These are phyloP conservation scores for Aspergillus pseudotamarii DNA, from an alignment of 2,329 filamentous ascomycete genomes.

Conservation along the genomic window DNA sequence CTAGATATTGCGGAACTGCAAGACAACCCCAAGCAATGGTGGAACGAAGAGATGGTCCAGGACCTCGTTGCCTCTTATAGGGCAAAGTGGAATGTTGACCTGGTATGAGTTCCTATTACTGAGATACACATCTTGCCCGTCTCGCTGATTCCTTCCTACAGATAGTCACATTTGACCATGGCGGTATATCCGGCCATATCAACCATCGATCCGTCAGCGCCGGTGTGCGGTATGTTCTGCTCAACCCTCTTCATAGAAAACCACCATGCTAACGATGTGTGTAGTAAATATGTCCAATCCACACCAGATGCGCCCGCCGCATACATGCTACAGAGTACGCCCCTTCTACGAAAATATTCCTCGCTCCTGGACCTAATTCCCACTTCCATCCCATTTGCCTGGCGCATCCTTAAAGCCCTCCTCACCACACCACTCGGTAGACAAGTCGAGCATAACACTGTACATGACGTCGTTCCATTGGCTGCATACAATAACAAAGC, in stretches of 20 bases:
- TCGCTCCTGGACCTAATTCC: conserved; percentile 42
- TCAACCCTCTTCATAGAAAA: not conserved
- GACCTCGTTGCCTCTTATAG: conserved; percentile 38
- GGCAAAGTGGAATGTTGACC: conserved; percentile 41
- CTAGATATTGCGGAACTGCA: conserved; percentile 41
- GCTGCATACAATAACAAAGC: conserved; percentile 29
- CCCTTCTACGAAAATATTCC: conserved; percentile 43
- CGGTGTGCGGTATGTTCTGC: conserved; percentile 38
- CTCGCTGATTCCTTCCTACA: not conserved
- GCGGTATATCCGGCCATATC: conserved; percentile 45
- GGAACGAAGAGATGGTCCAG: conserved; percentile 39
- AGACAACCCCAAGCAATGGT: conserved; percentile 44
- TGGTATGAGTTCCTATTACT: conserved; percentile 24
- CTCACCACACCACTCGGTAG: conserved; percentile 4
- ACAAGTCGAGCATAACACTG: not conserved
- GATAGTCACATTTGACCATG: conserved; percentile 47
- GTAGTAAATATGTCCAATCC: conserved; percentile 26
- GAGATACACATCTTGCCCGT: not conserved
- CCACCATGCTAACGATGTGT: not conserved
- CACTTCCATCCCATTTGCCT: conserved; percentile 40
- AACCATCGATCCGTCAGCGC: conserved; percentile 47
- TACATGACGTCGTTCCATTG: not conserved
- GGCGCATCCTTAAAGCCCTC: conserved; percentile 24
- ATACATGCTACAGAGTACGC: conserved; percentile 40
- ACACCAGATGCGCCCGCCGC: conserved; percentile 37